These are phyloP conservation scores for Penicillium sp. DNA, from an alignment of 2,329 filamentous ascomycete genomes.

Conservation along the genomic window DNA sequence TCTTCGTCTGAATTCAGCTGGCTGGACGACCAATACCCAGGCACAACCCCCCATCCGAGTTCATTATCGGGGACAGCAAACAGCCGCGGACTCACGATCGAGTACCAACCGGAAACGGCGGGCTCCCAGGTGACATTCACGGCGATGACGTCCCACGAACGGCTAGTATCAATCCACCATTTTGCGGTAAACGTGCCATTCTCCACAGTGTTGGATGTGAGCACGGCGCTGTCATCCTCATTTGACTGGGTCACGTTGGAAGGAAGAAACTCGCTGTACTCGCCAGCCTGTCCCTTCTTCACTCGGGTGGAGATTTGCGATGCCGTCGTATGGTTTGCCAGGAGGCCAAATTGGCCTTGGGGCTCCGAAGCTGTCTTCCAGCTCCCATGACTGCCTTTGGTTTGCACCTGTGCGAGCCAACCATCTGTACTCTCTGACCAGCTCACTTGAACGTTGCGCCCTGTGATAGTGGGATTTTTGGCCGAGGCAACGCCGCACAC, in stretches of 20 bases:
- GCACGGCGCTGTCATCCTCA: not conserved
- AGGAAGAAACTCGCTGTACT: not conserved
- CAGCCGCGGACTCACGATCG: not conserved
- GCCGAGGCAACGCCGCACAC: not conserved
- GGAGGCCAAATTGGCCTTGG: not conserved
- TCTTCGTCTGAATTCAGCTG: not conserved
- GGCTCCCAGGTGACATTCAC: not conserved
- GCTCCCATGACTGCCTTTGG: not conserved
- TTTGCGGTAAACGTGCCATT: not conserved
- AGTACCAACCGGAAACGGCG: not conserved
- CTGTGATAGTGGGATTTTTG: not conserved
- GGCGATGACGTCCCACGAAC: not conserved
- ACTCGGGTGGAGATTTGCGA: not conserved
- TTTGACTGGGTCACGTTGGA: not conserved
- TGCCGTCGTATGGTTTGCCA: not conserved
- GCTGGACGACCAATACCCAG: not conserved
- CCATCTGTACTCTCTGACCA: not conserved
- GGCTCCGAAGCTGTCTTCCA: not conserved
- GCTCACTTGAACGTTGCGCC: not conserved
- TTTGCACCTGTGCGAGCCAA: not conserved
- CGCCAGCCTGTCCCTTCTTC: not conserved
- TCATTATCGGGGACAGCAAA: not conserved
- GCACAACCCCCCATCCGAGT: not conserved
- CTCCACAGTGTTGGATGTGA: not conserved
- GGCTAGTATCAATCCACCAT: not conserved